These are phyloP conservation scores for Aspergillus sojae DNA, from an alignment of 2,329 filamentous ascomycete species.

Conservation along the genomic window DNA sequence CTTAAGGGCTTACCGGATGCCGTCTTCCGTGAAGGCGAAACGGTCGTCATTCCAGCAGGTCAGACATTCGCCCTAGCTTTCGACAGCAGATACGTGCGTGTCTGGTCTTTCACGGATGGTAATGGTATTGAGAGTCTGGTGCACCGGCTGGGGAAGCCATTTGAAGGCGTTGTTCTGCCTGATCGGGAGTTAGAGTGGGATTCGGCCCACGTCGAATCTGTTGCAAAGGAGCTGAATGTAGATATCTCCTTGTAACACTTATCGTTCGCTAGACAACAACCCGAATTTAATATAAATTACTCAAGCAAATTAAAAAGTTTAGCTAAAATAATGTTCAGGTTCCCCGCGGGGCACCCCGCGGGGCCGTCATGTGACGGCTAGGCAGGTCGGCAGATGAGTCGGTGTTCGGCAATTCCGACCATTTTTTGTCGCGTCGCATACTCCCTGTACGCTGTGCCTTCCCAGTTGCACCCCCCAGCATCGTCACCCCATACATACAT, in stretches of 20 bases:
- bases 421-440: slow-evolving; percentile 3
- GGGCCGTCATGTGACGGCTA: slow-evolving; percentile 21
- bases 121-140: slow-evolving; percentile 53
- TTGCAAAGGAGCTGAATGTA: slow-evolving; percentile 23
- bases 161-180: slow-evolving; percentile 42
- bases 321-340: not conserved
- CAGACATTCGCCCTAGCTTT: slow-evolving; percentile 50
- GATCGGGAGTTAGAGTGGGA: slow-evolving; percentile 36
- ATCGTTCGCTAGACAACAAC: not conserved
- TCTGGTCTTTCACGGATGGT: slow-evolving; percentile 54
- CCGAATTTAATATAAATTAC: not conserved
- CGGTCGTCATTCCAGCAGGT: slow-evolving; percentile 52
- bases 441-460: not conserved
- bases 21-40: slow-evolving; percentile 51
- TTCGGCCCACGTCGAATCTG: slow-evolving; percentile 20
- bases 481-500: not conserved
- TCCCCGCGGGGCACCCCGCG: slow-evolving; percentile 2
- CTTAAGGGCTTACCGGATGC: slow-evolving; percentile 39
- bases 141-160: slow-evolving; percentile 40
- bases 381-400: not conserved
- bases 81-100: slow-evolving; percentile 50
- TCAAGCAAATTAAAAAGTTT: not conserved
- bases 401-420: slow-evolving; percentile 25
- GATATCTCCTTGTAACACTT: slow-evolving; percentile 14
- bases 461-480: not conserved